Conservation (phyloP, 495 filamentous ascomycete species). For the Xylaria castorea region DNA sequence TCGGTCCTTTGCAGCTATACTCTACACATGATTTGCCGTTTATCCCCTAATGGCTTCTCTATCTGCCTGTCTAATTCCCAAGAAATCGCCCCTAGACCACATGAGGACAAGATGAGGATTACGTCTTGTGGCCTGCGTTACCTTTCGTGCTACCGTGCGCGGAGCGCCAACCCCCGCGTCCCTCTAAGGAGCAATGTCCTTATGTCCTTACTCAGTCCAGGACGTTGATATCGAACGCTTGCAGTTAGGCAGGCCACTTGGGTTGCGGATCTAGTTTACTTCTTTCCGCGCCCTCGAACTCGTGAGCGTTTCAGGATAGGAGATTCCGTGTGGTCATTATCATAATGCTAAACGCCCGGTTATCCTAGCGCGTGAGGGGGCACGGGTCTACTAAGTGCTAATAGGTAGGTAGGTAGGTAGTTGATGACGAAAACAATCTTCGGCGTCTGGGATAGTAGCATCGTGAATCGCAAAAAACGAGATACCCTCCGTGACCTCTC, state of each 20-base stretch:
- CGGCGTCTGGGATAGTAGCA: not conserved
- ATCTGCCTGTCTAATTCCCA: not conserved
- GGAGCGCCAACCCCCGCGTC: conserved; percentile 38
- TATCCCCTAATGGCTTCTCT: conserved; percentile 8
- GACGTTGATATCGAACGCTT: not conserved
- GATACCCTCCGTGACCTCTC: not conserved
- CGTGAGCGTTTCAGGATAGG: not conserved
- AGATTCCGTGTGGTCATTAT: not conserved
- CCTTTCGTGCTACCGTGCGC: conserved; percentile 15
- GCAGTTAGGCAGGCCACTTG: not conserved
- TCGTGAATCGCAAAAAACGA: not conserved
- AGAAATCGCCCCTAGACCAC: not conserved
- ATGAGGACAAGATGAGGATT: not conserved
- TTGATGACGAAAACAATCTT: not conserved
- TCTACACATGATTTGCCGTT: not conserved
- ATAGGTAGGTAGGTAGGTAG: not conserved
- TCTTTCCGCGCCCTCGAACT: not conserved
- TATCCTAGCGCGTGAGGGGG: not conserved
- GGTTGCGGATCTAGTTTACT: not conserved
- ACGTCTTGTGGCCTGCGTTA: not conserved
- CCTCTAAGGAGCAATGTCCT: conserved; percentile 26
- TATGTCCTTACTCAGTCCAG: not conserved
- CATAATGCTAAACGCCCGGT: not conserved
- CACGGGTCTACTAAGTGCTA: not conserved
- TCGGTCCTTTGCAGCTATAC: not conserved